Evolutionary conservation across 139 green algal species (phyloP), one percentile per base, ranked within the genome.

Genomic region (Chlamydomonas asymmetrica): DNA sequence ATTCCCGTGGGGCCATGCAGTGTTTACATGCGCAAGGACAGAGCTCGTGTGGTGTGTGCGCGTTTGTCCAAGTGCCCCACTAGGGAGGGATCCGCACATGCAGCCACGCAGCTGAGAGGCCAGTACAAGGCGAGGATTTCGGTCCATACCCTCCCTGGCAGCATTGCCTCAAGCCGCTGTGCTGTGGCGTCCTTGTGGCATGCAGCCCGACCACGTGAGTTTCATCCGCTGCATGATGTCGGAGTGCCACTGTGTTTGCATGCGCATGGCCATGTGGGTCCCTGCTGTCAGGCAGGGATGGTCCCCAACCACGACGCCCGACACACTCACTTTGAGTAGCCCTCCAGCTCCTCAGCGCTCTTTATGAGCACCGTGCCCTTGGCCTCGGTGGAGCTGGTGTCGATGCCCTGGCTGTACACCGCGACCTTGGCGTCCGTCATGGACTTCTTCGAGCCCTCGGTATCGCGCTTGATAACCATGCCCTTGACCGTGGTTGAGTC

Each of bases 321-420:
- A 66, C 25, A 66, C 10, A 13, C 80, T 2, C 80, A 82, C 68
- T 88, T 88, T 48, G 84, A 82, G 79, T 99, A 99, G 66, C 76
- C 88, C 85, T 98, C 85, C 63, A 99, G 90, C 90, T 99, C 94
- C 78, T 94, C 86, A 0, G 90, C 96, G 62, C 62, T 95, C 71
- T 95, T 89, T 71, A 99, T 97, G 29, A 99, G 88, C 71, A 99
- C 95, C 0, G 96, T 99, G 78, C 96, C 96, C 88, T 98, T 98
- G 56, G 94, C 98, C 75, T 98, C 90, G 16, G 90, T 94, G 60
- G 68, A 69, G 1, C 78, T 62, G 3, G 94, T 96, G 89, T 98
- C 94, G 1, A 98, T 74, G 7, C 89, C 94, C 73, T 94, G 88
- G 5, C 82, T 78, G 64, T 86, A 93, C 6, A 95, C 93, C 23